A percentile compares a stretch with the other conserved stretches of the same genome.
Evolutionary conservation across 768 basidiomycete genomes (phyloP).

Genomic region (Phaeotremella fagi): DNA sequence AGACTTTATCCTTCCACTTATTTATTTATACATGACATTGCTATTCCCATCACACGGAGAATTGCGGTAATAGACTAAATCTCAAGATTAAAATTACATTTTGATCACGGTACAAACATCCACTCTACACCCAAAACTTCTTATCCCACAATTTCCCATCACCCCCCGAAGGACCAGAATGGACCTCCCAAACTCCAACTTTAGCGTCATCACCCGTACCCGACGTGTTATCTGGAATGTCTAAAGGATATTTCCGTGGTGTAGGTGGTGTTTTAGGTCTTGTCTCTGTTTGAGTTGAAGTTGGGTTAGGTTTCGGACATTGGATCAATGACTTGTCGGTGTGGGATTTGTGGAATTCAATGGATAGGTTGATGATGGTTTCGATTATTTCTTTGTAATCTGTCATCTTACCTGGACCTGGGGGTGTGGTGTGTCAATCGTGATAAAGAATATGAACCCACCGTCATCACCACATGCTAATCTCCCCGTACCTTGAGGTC

Average conservation of each 20-base stretch:
- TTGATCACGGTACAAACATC: too few relatives aligned
- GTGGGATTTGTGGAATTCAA: background rate
- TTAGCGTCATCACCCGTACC: too few relatives aligned
- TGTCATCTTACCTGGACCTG: slow-evolving; percentile 90
- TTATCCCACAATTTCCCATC: background rate
- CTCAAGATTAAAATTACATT: too few relatives aligned
- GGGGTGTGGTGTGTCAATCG: background rate
- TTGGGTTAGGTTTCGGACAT: background rate
- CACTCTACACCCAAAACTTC: background rate
- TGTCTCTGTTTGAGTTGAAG: background rate
- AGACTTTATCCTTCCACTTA: too few relatives aligned
- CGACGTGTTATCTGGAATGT: too few relatives aligned
- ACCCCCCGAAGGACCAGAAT: background rate
- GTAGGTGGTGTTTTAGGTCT: background rate
- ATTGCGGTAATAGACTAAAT: too few relatives aligned
- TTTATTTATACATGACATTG: too few relatives aligned
- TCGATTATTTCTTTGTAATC: slow-evolving; percentile 81
- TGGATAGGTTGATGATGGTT: slow-evolving; percentile 40
- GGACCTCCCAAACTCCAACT: background rate
- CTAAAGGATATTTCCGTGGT: too few relatives aligned
- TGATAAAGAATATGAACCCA: slow-evolving; percentile 47
- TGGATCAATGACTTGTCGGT: background rate
- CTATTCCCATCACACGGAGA: too few relatives aligned
- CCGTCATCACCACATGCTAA: slow-evolving; percentile 92
- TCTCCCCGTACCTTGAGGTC: slow-evolving; percentile 73